These are phyloP conservation scores for Dioszegia aurantiaca DNA, from an alignment of 768 basidiomycete genomes.

Conservation along the genomic window DNA sequence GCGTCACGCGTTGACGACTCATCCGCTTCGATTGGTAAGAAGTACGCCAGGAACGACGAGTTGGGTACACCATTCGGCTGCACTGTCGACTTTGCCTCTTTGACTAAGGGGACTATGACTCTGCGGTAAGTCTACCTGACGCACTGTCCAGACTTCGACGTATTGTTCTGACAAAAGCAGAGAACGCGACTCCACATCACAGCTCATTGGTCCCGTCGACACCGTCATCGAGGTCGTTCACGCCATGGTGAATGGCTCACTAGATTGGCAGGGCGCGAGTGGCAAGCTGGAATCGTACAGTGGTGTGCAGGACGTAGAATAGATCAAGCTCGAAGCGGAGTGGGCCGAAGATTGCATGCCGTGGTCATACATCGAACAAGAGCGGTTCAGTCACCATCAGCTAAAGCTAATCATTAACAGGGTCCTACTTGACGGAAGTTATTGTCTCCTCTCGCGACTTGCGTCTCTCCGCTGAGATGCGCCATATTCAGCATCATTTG, in stretches of 20 bases:
- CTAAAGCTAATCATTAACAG: too few relatives aligned
- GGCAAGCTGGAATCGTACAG: conserved; percentile 71
- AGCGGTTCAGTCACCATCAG: too few relatives aligned
- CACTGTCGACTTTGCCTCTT: conserved; percentile 83
- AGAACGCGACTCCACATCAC: conserved; percentile 91
- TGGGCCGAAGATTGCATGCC: too few relatives aligned
- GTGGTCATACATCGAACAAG: too few relatives aligned
- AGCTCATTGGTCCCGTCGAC: conserved; percentile 85
- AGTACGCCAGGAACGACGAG: conserved; percentile 97
- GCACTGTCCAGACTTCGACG: too few relatives aligned
- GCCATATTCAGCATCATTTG: too few relatives aligned
- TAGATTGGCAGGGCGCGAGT: conserved; percentile 76
- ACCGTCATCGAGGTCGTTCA: conserved; percentile 77
- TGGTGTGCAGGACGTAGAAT: conserved; percentile 75
- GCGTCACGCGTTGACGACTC: conserved; percentile 95
- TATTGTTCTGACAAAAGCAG: conserved; percentile 55
- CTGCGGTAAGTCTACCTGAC: conserved; percentile 16
- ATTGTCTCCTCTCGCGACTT: too few relatives aligned
- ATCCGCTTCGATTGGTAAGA: conserved; percentile 88
- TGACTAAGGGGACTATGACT: conserved; percentile 79
- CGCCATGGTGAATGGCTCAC: conserved; percentile 69
- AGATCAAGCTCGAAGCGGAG: too few relatives aligned
- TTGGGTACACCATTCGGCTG: conserved; percentile 95
- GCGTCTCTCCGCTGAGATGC: too few relatives aligned
- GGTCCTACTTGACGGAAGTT: too few relatives aligned